A percentile compares a stretch with the other conserved stretches of the same genome.
Evolutionary conservation across 2,329 filamentous ascomycete genomes (phyloP).

Genomic region (Colletotrichum paranaense): DNA sequence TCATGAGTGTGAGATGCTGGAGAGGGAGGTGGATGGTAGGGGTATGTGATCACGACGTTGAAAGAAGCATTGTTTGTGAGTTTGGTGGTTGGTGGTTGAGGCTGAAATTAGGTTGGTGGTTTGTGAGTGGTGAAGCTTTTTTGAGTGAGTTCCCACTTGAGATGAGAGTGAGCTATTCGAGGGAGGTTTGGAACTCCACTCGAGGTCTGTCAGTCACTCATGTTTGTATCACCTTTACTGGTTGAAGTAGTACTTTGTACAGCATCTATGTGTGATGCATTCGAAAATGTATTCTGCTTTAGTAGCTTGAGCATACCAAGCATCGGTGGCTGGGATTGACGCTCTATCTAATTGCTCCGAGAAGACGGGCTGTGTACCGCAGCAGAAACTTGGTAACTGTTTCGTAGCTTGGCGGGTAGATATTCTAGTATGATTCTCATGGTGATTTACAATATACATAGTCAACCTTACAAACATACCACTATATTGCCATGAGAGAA

Average conservation of each 20-base stretch:
- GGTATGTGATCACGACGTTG: not conserved
- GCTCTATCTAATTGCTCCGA: too few species aligned
- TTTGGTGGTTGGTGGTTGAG: constrained; percentile 3
- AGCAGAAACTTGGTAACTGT: too few species aligned
- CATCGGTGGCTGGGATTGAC: too few species aligned
- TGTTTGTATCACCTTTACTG: too few species aligned
- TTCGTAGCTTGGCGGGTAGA: too few species aligned
- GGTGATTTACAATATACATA: too few species aligned
- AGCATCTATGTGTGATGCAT: accelerated
- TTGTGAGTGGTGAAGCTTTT: constrained; percentile 1
- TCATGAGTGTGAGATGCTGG: not conserved
- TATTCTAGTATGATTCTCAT: too few species aligned
- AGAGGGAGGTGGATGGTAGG: not conserved
- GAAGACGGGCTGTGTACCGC: too few species aligned
- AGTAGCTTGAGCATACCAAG: too few species aligned
- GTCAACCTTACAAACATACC: too few species aligned
- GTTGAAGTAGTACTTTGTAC: too few species aligned
- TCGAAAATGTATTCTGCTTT: accelerated
- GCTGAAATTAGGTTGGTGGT: constrained; percentile 20
- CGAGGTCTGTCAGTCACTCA: not conserved
- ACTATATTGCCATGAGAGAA: too few species aligned
- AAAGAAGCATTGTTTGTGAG: not conserved
- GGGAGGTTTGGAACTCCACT: not conserved
- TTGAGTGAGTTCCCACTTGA: constrained; percentile 11
- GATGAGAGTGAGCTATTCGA: not conserved